These are phyloP conservation scores for Ophiostoma novo-ulmi DNA, from an alignment of 2,329 filamentous ascomycete species.

Conservation along the genomic window DNA sequence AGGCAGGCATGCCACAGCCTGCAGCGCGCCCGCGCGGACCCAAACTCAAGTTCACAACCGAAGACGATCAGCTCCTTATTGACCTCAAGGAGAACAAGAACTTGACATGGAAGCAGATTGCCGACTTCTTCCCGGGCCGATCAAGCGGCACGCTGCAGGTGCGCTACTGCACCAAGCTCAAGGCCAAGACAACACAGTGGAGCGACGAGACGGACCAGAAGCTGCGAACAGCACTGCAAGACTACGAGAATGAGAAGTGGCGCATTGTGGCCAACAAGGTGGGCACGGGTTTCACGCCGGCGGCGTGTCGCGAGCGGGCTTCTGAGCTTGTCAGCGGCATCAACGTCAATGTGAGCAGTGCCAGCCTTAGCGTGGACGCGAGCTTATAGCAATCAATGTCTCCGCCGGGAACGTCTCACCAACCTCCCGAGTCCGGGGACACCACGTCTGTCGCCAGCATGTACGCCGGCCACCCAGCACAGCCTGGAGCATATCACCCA, in stretches of 20 bases:
- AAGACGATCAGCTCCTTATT: conserved; percentile 82
- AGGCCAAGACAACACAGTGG: conserved; percentile 90
- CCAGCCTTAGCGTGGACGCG: neutral
- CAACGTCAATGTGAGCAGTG: neutral
- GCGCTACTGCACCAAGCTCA: conserved; percentile 89
- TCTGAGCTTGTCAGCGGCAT: conserved; percentile 53
- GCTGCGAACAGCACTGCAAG: conserved; percentile 68
- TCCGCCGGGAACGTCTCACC: conserved; percentile 37
- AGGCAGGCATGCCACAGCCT: conserved; percentile 79
- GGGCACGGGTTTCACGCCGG: conserved; percentile 80
- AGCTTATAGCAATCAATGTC: conserved; percentile 53
- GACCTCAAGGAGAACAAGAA: conserved; percentile 93
- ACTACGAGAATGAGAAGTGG: conserved; percentile 91
- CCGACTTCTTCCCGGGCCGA: conserved; percentile 88
- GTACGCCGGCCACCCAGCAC: conserved; percentile 34
- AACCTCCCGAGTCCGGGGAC: conserved; percentile 44
- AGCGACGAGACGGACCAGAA: conserved; percentile 84
- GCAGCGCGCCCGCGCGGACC: conserved; percentile 76
- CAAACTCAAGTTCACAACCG: conserved; percentile 89
- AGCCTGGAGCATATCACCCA: conserved; percentile 28
- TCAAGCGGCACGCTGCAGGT: conserved; percentile 90
- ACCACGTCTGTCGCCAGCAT: conserved; percentile 33
- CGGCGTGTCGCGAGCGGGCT: conserved; percentile 78
- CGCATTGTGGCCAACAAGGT: conserved; percentile 87
- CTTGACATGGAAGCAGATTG: conserved; percentile 95